Conservation (phyloP, 2,329 filamentous ascomycete genomes). For the Calcarisporium arbuscula region DNA sequence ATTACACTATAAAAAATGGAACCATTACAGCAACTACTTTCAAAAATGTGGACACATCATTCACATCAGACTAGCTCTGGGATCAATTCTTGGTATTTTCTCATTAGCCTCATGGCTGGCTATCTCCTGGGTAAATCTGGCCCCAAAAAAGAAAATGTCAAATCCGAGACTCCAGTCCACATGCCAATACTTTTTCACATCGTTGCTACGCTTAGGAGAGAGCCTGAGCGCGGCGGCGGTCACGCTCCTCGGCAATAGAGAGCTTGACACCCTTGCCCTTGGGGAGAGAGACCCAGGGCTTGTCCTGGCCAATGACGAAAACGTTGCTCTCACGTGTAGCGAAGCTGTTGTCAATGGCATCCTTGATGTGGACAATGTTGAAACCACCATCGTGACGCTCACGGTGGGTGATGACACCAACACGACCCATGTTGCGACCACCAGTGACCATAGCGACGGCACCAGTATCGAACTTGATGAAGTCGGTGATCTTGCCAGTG, state of each 20-base stretch:
- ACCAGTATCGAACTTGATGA: constrained; percentile 98
- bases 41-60: no score
- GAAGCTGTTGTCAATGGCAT: constrained; percentile 99
- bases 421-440: constrained; percentile 99
- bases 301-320: constrained; percentile 97
- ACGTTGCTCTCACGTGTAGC: constrained; percentile 99
- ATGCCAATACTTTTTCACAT: constrained; percentile 24
- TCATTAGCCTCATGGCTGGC: constrained; percentile 29
- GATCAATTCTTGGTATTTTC: constrained; percentile 25
- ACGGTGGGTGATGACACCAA: constrained; percentile 99
- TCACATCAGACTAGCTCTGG: no score
- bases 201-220: constrained; percentile 37
- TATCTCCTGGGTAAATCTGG: constrained; percentile 26
- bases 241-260: constrained; percentile 97
- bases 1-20: no score
- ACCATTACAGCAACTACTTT: no score
- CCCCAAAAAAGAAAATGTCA: constrained; percentile 27
- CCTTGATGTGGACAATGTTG: constrained; percentile 99
- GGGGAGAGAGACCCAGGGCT: constrained; percentile 98
- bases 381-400: constrained; percentile 99
- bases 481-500: constrained; percentile 97
- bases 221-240: constrained; percentile 75
- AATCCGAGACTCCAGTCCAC: constrained; percentile 34
- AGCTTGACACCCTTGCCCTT: constrained; percentile 99
- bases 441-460: constrained; percentile 97